Evolutionary conservation across 2,329 filamentous ascomycete genomes (phyloP), one percentile per base, ranked within the genome.

Genomic region (Helicocarpus griseus): DNA sequence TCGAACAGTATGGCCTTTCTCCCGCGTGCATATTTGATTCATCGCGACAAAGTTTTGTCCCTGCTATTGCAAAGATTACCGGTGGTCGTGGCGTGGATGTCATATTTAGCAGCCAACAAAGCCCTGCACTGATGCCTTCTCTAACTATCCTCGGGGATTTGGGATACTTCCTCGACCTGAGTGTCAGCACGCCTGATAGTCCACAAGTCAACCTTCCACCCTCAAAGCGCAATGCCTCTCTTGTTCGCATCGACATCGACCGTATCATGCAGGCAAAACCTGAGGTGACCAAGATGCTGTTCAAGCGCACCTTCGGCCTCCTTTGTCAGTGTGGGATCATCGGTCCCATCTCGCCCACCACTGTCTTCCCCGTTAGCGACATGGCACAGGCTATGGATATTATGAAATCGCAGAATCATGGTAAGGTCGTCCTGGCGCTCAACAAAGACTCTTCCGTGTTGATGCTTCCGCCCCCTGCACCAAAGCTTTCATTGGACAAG

Each of bases 11-110:
- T 36, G 46, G 33, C 5, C 53, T 61, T 22, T 39, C 53, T 1
- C 29, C 40, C 9, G 47, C 50, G 19, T 53, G 56, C 21, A 61
- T 61, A 4, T 58, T 61, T 43, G 22, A 29, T 29, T 14, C 41
- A 14, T 50, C 41, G 14, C 14, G 21, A 2, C 19, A 29, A 11
- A 29, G 13, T 29, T 45, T 45, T 5, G 22, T 14, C 9, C 3
- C 14, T 17, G 19, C 19, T 6, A 26, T 45, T 11, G 14, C 40
- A 45, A 2, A 26, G 1, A 7, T 50, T 14, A 60, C 58, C 8
- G 11, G 53, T 0, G 53, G 53, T 35, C 49, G 31, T 28, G 58
- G 58, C 2, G 53, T 60, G 22, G 54, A 60, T 46, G 49, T 58
- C 3, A 49, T 60, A 24, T 17, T 60, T 22, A 59, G 19, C 21